Percentiles rank a stretch among this genome's conserved stretches.
Conservation (phyloP, 2,329 filamentous ascomycete species). For the Cladosporium colombiae region DNA sequence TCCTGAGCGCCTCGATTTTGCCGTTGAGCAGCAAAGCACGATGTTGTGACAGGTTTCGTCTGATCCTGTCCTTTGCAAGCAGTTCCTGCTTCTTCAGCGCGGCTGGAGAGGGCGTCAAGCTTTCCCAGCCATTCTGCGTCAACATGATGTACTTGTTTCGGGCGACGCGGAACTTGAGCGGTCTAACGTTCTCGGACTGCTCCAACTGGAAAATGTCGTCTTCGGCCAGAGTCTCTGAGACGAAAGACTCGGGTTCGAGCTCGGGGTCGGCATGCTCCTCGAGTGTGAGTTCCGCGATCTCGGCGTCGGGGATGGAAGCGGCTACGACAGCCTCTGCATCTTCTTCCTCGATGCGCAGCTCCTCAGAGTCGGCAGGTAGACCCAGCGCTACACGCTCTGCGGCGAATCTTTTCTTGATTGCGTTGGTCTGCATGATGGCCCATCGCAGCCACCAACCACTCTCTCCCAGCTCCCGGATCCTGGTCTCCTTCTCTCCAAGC, state of each 20-base stretch:
- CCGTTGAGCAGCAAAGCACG: neutral
- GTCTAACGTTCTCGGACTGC: constrained; percentile 27
- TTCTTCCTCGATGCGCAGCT: constrained; percentile 24
- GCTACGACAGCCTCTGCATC: constrained; percentile 22
- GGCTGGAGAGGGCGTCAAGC: neutral
- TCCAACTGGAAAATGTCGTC: constrained; percentile 34
- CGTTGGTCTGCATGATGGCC: constrained; percentile 78
- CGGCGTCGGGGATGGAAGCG: constrained; percentile 25
- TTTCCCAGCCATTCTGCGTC: constrained; percentile 33
- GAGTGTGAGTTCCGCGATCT: constrained; percentile 22
- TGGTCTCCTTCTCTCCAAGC: constrained; percentile 72
- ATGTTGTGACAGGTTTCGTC: neutral
- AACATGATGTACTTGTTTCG: constrained; percentile 33
- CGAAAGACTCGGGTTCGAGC: constrained; percentile 28
- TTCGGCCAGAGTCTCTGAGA: constrained; percentile 29
- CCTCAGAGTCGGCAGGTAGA: constrained; percentile 46
- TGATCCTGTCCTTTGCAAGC: constrained; percentile 1
- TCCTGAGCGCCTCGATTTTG: neutral
- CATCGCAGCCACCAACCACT: constrained; percentile 89
- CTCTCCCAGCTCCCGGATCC: constrained; percentile 83
- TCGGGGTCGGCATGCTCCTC: constrained; percentile 13
- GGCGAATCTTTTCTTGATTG: constrained; percentile 66
- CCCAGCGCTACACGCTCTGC: constrained; percentile 66
- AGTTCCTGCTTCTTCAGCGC: neutral
- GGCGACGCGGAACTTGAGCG: constrained; percentile 36